Percentiles rank a stretch among this genome's conserved stretches.
Evolutionary conservation across 2,329 filamentous ascomycete genomes (phyloP).

Genomic region (Cephalotrichum gorgonifer): DNA sequence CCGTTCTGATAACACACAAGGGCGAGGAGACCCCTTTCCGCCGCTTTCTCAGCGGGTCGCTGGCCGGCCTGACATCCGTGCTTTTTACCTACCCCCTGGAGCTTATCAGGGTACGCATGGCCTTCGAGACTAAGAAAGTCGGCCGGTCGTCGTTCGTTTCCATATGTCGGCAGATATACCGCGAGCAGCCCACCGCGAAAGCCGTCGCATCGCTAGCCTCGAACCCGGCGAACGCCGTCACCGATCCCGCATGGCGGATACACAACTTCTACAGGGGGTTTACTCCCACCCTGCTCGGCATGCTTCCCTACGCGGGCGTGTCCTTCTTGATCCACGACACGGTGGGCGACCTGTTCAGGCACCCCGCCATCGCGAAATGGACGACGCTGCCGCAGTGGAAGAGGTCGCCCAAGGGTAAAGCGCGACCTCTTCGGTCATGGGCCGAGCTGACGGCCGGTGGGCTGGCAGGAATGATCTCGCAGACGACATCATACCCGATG

Average conservation of each 20-base stretch:
- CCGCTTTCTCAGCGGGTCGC: constrained; percentile 61
- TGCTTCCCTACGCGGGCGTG: constrained; percentile 93
- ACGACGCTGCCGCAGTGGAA: constrained; percentile 60
- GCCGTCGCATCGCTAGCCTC: constrained; percentile 22
- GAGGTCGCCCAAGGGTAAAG: constrained; percentile 43
- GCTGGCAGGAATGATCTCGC: constrained; percentile 76
- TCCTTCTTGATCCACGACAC: constrained; percentile 95
- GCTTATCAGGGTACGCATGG: constrained; percentile 81
- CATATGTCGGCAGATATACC: constrained; percentile 81
- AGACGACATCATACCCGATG: constrained; percentile 86
- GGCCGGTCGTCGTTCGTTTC: constrained; percentile 58
- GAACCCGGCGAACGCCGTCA: constrained; percentile 30
- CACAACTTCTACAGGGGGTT: constrained; percentile 95
- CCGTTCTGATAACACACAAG: constrained; percentile 58
- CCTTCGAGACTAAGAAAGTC: constrained; percentile 81
- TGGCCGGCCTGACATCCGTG: constrained; percentile 80
- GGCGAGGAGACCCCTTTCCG: constrained; percentile 72
- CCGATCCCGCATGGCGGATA: constrained; percentile 48
- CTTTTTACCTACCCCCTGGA: constrained; percentile 96
- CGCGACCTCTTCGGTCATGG: constrained; percentile 68
- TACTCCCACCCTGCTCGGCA: constrained; percentile 77
- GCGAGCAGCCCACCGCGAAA: constrained; percentile 49
- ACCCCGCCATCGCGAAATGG: constrained; percentile 54
- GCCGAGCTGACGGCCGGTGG: constrained; percentile 81
- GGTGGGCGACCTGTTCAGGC: constrained; percentile 71